These are phyloP conservation scores for Vigna nakashimae DNA, from an alignment of 306 rosid species.

Conservation along the genomic window DNA sequence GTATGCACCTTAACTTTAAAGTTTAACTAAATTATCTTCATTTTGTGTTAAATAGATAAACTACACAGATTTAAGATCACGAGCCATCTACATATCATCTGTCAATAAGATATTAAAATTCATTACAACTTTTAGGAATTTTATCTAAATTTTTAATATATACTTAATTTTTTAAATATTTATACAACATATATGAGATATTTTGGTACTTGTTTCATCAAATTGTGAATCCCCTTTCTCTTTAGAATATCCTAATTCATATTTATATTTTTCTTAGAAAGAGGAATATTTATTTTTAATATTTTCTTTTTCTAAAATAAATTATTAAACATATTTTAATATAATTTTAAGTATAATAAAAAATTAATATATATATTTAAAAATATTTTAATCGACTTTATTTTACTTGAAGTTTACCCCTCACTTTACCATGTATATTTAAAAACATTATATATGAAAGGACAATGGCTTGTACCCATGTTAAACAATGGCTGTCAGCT, in stretches of 20 bases:
- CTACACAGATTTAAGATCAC: too few relatives aligned
- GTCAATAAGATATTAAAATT: background rate
- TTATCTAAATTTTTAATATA: background rate
- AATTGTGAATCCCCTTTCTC: background rate
- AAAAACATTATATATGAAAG: background rate
- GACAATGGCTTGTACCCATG: constrained; percentile 30
- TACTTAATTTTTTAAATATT: background rate
- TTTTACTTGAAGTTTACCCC: background rate
- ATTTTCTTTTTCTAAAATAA: background rate
- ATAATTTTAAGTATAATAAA: background rate
- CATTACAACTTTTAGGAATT: background rate
- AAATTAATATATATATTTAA: background rate
- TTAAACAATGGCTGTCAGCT: constrained; percentile 35
- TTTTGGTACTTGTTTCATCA: background rate
- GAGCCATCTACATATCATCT: too few relatives aligned
- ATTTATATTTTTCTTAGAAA: background rate
- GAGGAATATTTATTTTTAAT: background rate
- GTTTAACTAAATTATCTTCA: too few relatives aligned
- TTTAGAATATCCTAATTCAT: background rate
- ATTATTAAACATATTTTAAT: background rate
- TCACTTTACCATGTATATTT: background rate
- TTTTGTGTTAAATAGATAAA: too few relatives aligned
- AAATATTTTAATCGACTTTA: background rate
- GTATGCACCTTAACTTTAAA: too few relatives aligned
- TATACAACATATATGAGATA: background rate